Percentiles rank a stretch among this genome's conserved stretches.
Conservation (phyloP, 2,329 filamentous ascomycete species). For the Clarireedia monteithiana region DNA sequence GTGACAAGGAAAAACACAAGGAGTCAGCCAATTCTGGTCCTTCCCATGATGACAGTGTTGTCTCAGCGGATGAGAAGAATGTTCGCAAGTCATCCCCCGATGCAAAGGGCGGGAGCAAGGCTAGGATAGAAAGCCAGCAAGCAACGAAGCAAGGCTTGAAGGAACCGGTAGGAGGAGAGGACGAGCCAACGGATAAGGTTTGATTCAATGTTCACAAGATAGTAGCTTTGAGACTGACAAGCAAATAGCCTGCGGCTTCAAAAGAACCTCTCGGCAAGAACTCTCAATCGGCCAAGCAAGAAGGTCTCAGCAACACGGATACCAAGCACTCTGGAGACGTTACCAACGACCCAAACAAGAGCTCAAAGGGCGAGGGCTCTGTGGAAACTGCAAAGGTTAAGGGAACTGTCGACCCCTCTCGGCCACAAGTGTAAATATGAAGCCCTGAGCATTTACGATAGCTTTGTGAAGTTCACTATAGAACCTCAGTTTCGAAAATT, state of each 20-base stretch:
- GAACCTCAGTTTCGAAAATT: too few relatives aligned
- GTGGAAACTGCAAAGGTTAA: conserved; percentile 47
- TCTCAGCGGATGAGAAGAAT: conserved; percentile 26
- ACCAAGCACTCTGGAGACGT: conserved; percentile 41
- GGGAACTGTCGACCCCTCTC: conserved; percentile 36
- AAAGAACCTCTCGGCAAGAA: conserved; percentile 30
- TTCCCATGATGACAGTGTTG: conserved; percentile 25
- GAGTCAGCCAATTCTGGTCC: conserved; percentile 25
- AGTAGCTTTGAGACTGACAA: conserved; percentile 1
- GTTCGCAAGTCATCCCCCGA: conserved; percentile 30
- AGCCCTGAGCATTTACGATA: too few relatives aligned
- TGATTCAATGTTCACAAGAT: background rate
- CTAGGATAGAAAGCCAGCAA: conserved; percentile 32
- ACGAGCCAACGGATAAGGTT: conserved; percentile 20
- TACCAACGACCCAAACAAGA: conserved; percentile 38
- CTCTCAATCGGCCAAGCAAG: conserved; percentile 43
- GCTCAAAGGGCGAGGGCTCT: conserved; percentile 48
- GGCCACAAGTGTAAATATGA: conserved; percentile 20
- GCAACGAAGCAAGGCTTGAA: conserved; percentile 19
- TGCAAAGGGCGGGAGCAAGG: conserved; percentile 32
- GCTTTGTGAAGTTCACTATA: too few relatives aligned
- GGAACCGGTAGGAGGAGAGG: conserved; percentile 12
- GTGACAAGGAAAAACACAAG: conserved; percentile 25
- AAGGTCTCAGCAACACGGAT: conserved; percentile 42
- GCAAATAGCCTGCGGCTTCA: conserved; percentile 18